Percentiles rank a stretch among this genome's conserved stretches.
These are phyloP conservation scores for Hypholoma sublateritium DNA, from an alignment of 768 basidiomycete species.

Conservation along the genomic window DNA sequence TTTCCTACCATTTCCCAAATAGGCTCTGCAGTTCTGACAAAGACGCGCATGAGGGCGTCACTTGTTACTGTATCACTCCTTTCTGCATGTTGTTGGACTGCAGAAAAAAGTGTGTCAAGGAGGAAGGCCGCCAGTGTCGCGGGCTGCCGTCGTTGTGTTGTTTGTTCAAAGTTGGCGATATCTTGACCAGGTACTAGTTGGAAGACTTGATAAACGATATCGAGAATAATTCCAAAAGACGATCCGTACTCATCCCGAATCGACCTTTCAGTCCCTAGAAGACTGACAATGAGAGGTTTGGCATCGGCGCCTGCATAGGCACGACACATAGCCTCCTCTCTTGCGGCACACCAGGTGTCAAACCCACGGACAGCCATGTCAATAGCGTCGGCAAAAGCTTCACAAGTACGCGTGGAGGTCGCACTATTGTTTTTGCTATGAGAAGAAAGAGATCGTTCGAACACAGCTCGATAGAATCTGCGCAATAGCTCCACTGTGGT, in stretches of 20 bases:
- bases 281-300: conserved; percentile 54
- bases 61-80: conserved; percentile 57
- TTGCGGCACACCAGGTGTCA: conserved; percentile 67
- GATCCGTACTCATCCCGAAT: conserved; percentile 54
- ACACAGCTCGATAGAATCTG: conserved; percentile 52
- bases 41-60: conserved; percentile 59
- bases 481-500: conserved; percentile 65
- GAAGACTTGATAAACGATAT: conserved; percentile 41
- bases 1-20: conserved; percentile 70
- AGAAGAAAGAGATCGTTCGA: conserved; percentile 31
- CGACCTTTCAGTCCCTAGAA: conserved; percentile 63
- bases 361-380: conserved; percentile 57
- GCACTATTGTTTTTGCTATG: conserved; percentile 16
- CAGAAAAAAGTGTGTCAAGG: conserved; percentile 61
- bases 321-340: conserved; percentile 67
- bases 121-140: conserved; percentile 56
- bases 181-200: conserved; percentile 25
- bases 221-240: conserved; percentile 58
- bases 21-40: conserved; percentile 63
- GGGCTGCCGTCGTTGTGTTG: conserved; percentile 35
- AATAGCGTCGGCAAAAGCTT: conserved; percentile 81
- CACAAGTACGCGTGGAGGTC: conserved; percentile 57
- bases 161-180: conserved; percentile 20
- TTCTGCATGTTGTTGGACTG: conserved; percentile 56
- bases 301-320: conserved; percentile 49